Conservation (phyloP, 768 basidiomycete genomes). For the Suillus alpinus region DNA sequence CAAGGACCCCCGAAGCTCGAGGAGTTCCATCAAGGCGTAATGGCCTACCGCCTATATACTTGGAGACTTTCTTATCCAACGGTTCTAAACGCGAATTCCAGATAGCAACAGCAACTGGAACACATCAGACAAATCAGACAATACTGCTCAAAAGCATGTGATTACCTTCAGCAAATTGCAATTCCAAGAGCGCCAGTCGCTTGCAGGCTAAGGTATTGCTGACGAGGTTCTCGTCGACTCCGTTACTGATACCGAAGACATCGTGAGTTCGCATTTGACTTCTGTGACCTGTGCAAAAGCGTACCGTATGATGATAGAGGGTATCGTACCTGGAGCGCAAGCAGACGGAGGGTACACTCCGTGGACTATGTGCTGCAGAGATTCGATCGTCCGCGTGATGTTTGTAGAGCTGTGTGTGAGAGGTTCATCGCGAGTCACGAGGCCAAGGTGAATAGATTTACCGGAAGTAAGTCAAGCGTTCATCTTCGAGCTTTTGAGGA, state of each 20-base stretch:
- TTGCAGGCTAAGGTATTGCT: conserved; percentile 71
- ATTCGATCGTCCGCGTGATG: conserved; percentile 74
- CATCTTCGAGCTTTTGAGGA: conserved; percentile 46
- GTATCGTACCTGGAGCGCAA: conserved; percentile 42
- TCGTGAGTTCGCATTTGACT: background rate
- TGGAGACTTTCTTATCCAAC: conserved; percentile 65
- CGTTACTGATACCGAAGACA: conserved; percentile 44
- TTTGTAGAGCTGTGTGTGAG: conserved; percentile 56
- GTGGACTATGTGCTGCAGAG: conserved; percentile 68
- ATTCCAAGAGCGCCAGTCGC: conserved; percentile 57
- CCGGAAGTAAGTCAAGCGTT: conserved; percentile 58
- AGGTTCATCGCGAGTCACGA: background rate
- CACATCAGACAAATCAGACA: conserved; percentile 2
- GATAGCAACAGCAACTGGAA: conserved; percentile 57
- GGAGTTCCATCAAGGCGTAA: conserved; percentile 76
- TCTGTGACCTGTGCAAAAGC: conserved; percentile 1
- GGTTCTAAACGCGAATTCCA: conserved; percentile 61
- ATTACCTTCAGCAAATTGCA: conserved; percentile 63
- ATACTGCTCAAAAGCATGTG: background rate
- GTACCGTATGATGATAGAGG: conserved; percentile 57
- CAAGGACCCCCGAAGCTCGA: conserved; percentile 69
- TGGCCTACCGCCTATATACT: conserved; percentile 64
- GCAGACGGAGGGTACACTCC: conserved; percentile 65
- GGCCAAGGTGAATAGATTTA: conserved; percentile 17
- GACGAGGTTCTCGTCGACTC: conserved; percentile 66